Evolutionary conservation across 225 moss, liverwort and hornwort genomes (phyloP).

Genomic region (Rhytidiadelphus loreus): DNA sequence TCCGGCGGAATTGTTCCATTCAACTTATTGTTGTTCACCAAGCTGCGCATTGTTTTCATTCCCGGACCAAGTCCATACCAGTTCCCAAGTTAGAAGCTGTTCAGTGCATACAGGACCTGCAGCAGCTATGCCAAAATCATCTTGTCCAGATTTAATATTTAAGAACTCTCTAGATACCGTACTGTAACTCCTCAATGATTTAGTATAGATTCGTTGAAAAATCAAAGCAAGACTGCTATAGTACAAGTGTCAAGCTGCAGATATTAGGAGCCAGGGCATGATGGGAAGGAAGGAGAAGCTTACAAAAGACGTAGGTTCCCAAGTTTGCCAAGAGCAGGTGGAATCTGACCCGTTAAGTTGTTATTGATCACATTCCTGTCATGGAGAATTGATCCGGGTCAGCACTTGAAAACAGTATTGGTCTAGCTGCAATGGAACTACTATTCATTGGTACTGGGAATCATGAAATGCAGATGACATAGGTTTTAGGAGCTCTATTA

Average conservation of each 20-base stretch:
- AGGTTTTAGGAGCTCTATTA: too few species aligned
- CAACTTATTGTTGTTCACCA: constrained; percentile 17
- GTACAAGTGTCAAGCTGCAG: not conserved
- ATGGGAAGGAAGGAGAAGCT: not conserved
- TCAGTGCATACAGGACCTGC: not conserved
- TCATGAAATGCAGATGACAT: not conserved
- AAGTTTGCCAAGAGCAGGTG: constrained; percentile 45
- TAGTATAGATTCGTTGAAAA: not conserved
- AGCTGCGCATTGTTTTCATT: not conserved
- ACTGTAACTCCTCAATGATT: not conserved
- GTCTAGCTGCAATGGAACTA: not conserved
- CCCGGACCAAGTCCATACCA: not conserved
- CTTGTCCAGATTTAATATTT: not conserved
- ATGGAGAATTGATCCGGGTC: not conserved
- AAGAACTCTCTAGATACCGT: not conserved
- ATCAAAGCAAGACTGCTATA: not conserved
- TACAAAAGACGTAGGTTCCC: constrained; percentile 40
- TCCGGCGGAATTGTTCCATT: constrained; percentile 2
- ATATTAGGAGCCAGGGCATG: too few species aligned
- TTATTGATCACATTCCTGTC: constrained; percentile 64
- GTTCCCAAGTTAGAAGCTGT: not conserved
- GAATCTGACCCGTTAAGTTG: constrained; percentile 44
- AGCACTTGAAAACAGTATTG: not conserved
- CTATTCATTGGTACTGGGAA: not conserved
- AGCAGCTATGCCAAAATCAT: not conserved